Conservation (phyloP, 2,329 filamentous ascomycete genomes). For the Phialocephala subalpina region DNA sequence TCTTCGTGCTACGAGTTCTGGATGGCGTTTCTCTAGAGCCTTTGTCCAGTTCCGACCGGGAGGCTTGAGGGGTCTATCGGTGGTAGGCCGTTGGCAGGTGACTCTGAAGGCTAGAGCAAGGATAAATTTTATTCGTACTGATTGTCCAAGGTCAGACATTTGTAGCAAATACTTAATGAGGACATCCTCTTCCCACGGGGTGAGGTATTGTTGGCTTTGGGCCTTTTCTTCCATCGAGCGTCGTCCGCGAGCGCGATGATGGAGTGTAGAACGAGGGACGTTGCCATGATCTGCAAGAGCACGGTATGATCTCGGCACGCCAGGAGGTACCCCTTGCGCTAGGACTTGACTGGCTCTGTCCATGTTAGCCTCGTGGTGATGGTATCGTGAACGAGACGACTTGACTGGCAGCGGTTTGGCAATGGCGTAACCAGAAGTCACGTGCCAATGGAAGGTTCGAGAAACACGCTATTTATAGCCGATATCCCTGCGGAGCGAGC, state of each 20-base stretch:
- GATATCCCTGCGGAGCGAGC: background rate
- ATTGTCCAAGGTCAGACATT: conserved; percentile 15
- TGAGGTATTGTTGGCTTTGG: conserved; percentile 15
- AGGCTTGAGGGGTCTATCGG: background rate
- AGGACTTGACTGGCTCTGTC: conserved; percentile 36
- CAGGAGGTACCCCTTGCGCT: conserved; percentile 31
- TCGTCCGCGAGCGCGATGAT: conserved; percentile 6
- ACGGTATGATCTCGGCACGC: conserved; percentile 36
- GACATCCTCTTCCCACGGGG: conserved; percentile 10
- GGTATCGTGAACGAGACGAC: conserved; percentile 9
- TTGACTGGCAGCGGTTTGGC: conserved; percentile 5
- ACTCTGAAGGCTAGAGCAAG: conserved; percentile 17
- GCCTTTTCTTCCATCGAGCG: conserved; percentile 21
- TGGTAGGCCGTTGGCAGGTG: background rate
- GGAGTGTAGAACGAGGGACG: conserved; percentile 20
- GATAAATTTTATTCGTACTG: conserved; percentile 11
- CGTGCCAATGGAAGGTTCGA: conserved; percentile 17
- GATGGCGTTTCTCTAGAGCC: conserved; percentile 35
- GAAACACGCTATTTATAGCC: conserved; percentile 17
- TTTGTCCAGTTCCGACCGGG: conserved; percentile 27
- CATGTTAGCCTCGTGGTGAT: conserved; percentile 24
- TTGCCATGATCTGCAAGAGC: conserved; percentile 31
- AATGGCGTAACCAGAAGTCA: conserved; percentile 3
- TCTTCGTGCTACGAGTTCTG: conserved; percentile 28
- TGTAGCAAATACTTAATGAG: conserved; percentile 14